phyloP scores from a whole-genome alignment of 176 grass and related monocot genomes.

The Saccharum officinarum region DNA sequence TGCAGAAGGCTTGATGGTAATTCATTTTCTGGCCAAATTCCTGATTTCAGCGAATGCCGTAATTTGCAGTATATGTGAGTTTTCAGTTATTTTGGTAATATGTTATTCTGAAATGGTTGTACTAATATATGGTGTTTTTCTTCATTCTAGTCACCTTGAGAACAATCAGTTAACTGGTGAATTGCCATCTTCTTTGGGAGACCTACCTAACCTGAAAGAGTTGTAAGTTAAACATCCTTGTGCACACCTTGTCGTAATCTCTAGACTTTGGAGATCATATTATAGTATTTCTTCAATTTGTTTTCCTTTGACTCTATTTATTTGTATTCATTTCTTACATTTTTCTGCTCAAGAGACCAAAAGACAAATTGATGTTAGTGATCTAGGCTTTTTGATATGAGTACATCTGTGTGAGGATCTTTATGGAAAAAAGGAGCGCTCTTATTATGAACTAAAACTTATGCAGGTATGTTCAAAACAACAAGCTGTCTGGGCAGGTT shows the following conservation, averaged over 20 bases:
- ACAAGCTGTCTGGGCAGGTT: slow-evolving; percentile 69
- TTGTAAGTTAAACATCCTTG: slow-evolving; percentile 66
- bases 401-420: slow-evolving; percentile 7
- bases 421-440: neutral
- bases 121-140: slow-evolving; percentile 13
- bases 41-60: slow-evolving; percentile 76
- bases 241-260: slow-evolving; percentile 14
- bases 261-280: neutral
- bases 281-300: slow-evolving; percentile 4
- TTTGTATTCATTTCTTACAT: slow-evolving; percentile 6
- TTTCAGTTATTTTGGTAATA: slow-evolving; percentile 17
- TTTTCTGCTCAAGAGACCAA: neutral
- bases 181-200: slow-evolving; percentile 68
- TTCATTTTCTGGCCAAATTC: slow-evolving; percentile 73
- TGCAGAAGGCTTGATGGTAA: slow-evolving; percentile 75
- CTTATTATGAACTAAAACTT: slow-evolving; percentile 35
- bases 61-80: slow-evolving; percentile 86
- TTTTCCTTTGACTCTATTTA: neutral
- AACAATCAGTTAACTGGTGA: slow-evolving; percentile 78
- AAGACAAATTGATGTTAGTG: neutral
- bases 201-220: slow-evolving; percentile 82
- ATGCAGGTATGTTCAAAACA: slow-evolving; percentile 92
- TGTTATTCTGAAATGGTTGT: slow-evolving; percentile 12
- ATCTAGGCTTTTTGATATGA: slow-evolving; percentile 2
- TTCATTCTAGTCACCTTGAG: slow-evolving; percentile 77